Conservation (phyloP, 305 asterid species). For the Stenogyne calaminthoides region DNA sequence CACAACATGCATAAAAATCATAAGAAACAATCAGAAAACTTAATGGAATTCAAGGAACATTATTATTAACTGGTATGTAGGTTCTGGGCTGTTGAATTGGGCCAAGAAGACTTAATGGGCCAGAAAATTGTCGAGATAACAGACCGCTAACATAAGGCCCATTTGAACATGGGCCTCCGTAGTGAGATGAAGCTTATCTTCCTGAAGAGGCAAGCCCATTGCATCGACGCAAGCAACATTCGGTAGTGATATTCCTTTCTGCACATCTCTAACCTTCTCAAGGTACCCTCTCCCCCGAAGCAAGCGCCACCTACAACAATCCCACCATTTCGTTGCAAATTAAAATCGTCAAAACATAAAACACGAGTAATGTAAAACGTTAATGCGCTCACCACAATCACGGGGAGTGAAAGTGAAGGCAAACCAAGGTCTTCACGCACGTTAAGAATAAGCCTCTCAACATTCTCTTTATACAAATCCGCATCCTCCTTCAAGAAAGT, state of each 20-base stretch:
- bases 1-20: too few species aligned
- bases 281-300: slow-evolving; percentile 57
- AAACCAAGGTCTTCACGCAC: slow-evolving; percentile 51
- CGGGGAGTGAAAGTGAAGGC: slow-evolving; percentile 54
- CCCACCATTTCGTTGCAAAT: neutral
- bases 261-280: slow-evolving; percentile 55
- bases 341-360: neutral
- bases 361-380: neutral
- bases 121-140: slow-evolving; percentile 40
- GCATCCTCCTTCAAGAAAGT: slow-evolving; percentile 49
- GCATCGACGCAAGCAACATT: slow-evolving; percentile 64
- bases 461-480: slow-evolving; percentile 49
- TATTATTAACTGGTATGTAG: neutral
- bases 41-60: neutral
- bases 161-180: slow-evolving; percentile 57
- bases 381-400: slow-evolving; percentile 43
- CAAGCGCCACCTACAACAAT: slow-evolving; percentile 53
- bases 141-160: slow-evolving; percentile 55
- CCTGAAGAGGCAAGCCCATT: slow-evolving; percentile 53
- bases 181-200: too few species aligned
- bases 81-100: neutral
- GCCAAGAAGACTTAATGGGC: neutral
- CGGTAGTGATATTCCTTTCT: slow-evolving; percentile 46
- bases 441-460: slow-evolving; percentile 52
- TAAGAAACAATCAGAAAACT: neutral